A percentile compares a stretch with the other conserved stretches of the same genome.
These are phyloP conservation scores for Pisolithus tinctorius DNA, from an alignment of 768 basidiomycete genomes.

Conservation along the genomic window DNA sequence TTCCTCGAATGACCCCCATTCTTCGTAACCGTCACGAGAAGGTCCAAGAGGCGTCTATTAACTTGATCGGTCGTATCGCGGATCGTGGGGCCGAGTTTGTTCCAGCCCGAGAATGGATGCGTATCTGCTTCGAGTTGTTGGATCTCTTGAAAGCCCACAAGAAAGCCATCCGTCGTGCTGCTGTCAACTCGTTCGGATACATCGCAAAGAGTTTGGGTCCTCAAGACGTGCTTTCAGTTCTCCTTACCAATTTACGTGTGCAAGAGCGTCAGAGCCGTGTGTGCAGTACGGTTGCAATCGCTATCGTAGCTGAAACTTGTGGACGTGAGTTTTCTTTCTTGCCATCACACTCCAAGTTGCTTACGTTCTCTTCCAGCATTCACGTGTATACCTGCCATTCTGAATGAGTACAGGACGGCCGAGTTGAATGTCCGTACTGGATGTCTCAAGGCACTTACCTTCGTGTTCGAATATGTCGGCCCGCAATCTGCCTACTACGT, in stretches of 20 bases:
- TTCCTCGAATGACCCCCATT: slow-evolving; percentile 99
- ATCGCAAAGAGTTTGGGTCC: slow-evolving; percentile 99
- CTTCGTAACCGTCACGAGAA: slow-evolving; percentile 98
- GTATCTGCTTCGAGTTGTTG: slow-evolving; percentile 96
- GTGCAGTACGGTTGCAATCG: slow-evolving; percentile 97
- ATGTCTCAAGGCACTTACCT: slow-evolving; percentile 96
- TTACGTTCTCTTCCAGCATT: slow-evolving; percentile 49
- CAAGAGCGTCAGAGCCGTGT: slow-evolving; percentile 99
- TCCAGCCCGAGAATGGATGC: slow-evolving; percentile 99
- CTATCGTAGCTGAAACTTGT: slow-evolving; percentile 90
- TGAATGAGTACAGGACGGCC: slow-evolving; percentile 97
- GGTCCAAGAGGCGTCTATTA: slow-evolving; percentile 98
- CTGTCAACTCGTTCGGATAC: slow-evolving; percentile 99
- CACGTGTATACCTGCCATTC: slow-evolving; percentile 97
- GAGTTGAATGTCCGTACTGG: slow-evolving; percentile 98
- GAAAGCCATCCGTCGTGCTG: slow-evolving; percentile 96
- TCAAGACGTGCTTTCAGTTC: slow-evolving; percentile 92
- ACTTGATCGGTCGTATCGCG: slow-evolving; percentile 98
- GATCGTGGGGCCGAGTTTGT: slow-evolving; percentile 99
- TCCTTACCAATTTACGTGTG: slow-evolving; percentile 93
- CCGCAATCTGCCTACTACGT: slow-evolving; percentile 95
- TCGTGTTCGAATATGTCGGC: slow-evolving; percentile 99
- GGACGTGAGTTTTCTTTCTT: slow-evolving; percentile 41
- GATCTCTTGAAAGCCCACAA: slow-evolving; percentile 98
- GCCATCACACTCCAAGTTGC: background rate